Evolutionary conservation across 306 rosid genomes (phyloP).

Genomic region (Chamaecrista fasciculata): DNA sequence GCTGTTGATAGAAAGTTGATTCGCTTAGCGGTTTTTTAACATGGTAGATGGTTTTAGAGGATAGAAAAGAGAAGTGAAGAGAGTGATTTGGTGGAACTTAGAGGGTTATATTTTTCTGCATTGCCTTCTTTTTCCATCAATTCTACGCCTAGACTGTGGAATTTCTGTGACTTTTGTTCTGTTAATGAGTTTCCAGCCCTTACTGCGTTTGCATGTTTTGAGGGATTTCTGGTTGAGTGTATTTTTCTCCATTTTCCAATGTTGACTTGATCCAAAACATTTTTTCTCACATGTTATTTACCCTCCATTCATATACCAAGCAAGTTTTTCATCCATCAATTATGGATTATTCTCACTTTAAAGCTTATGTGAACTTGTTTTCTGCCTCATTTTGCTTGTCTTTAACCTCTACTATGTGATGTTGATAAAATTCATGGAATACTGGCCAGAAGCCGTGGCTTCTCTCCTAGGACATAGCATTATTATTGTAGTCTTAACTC

Average conservation of each 20-base stretch:
- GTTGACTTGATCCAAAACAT: background rate
- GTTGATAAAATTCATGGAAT: background rate
- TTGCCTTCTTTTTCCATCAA: background rate
- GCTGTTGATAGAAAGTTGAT: background rate
- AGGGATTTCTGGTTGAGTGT: background rate
- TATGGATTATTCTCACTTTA: background rate
- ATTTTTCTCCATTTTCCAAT: background rate
- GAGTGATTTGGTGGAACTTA: background rate
- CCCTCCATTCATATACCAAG: background rate
- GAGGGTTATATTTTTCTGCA: background rate
- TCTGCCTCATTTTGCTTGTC: background rate
- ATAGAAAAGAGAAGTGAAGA: background rate
- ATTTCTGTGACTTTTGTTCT: background rate
- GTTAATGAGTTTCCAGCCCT: background rate
- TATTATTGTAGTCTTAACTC: conserved; percentile 9
- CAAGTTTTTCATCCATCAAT: background rate
- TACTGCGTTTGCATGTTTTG: conserved; percentile 29
- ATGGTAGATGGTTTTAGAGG: background rate
- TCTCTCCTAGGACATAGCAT: background rate
- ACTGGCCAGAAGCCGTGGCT: background rate
- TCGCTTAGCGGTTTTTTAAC: background rate
- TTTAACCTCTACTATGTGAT: background rate
- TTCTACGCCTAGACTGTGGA: background rate
- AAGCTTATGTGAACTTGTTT: background rate
- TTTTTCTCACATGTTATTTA: background rate